These are phyloP conservation scores for Mycena citricolor DNA, from an alignment of 1,284 basidiomycete genomes.

Conservation along the genomic window DNA sequence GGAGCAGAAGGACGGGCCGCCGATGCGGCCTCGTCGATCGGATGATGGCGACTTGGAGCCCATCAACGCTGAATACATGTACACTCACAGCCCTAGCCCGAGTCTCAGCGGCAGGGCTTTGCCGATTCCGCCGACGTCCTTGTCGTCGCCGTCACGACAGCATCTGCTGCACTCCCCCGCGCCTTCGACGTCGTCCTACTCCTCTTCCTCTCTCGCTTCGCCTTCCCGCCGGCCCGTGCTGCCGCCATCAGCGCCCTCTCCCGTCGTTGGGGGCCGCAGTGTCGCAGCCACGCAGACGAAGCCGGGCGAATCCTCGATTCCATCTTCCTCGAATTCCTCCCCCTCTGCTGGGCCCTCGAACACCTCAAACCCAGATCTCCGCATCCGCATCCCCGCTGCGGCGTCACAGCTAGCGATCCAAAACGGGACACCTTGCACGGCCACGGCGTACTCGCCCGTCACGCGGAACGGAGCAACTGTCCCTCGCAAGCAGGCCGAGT, in stretches of 20 bases:
- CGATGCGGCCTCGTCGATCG: background rate
- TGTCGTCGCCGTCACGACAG: no score
- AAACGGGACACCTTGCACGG: background rate
- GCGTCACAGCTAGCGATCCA: background rate
- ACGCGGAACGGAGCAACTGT: conserved; percentile 21
- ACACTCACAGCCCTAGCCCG: no score
- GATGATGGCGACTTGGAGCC: no score
- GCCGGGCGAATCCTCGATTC: conserved; percentile 10
- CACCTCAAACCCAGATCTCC: conserved; percentile 11
- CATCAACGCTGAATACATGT: no score
- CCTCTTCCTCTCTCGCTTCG: background rate
- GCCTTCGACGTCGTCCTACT: no score
- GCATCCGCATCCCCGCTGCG: conserved; percentile 18
- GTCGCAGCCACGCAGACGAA: conserved; percentile 2
- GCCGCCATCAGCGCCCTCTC: conserved; percentile 1
- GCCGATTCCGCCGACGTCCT: no score
- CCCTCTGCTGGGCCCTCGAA: background rate
- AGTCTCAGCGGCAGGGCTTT: no score
- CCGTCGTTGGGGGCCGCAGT: background rate
- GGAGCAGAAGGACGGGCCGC: background rate
- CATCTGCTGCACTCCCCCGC: no score
- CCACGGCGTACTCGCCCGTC: conserved; percentile 13
- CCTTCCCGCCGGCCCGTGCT: background rate
- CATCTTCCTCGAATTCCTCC: background rate
- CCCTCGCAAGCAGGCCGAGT: conserved; percentile 11